phyloP scores from a whole-genome alignment of 768 basidiomycete species.

The Termitomyces sp. region DNA sequence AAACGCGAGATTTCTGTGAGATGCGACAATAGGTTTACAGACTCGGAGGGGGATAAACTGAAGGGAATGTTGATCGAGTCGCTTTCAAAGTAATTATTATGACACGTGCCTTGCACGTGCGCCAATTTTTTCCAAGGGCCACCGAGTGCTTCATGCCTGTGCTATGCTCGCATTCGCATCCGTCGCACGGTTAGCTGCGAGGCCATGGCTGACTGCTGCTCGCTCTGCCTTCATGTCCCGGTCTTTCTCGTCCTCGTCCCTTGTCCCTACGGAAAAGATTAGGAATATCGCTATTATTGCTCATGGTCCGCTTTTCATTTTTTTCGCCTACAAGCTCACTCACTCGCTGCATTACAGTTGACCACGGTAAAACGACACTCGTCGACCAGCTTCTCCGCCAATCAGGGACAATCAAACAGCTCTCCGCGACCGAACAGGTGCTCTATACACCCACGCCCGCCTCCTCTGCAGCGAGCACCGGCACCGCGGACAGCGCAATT shows the following conservation, averaged over 20 bases:
- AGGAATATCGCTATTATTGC: conserved; percentile 50
- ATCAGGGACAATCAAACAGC: conserved; percentile 42
- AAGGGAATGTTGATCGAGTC: too few relatives aligned
- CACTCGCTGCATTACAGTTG: conserved; percentile 27
- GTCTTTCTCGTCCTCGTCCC: conserved; percentile 14
- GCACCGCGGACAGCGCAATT: conserved; percentile 29
- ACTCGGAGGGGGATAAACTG: too few relatives aligned
- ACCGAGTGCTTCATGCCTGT: too few relatives aligned
- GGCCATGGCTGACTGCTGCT: neutral
- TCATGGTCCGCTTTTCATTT: conserved; percentile 33
- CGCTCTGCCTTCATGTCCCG: neutral
- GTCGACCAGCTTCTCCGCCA: conserved; percentile 50
- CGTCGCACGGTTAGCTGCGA: neutral
- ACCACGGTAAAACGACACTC: conserved; percentile 51
- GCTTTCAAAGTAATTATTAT: too few relatives aligned
- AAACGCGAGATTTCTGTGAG: too few relatives aligned
- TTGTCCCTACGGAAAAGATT: conserved; percentile 34
- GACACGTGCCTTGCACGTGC: too few relatives aligned
- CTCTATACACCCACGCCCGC: conserved; percentile 30
- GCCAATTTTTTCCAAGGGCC: neutral
- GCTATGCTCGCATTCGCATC: conserved; percentile 8
- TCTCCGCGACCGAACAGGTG: conserved; percentile 31
- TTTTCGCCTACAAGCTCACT: neutral
- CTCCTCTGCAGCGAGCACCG: conserved; percentile 21
- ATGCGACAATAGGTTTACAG: too few relatives aligned